Evolutionary conservation across 73 alveolate genomes (phyloP), one percentile per base, ranked within the genome.

Genomic region (Paramecium primaurelia): DNA sequence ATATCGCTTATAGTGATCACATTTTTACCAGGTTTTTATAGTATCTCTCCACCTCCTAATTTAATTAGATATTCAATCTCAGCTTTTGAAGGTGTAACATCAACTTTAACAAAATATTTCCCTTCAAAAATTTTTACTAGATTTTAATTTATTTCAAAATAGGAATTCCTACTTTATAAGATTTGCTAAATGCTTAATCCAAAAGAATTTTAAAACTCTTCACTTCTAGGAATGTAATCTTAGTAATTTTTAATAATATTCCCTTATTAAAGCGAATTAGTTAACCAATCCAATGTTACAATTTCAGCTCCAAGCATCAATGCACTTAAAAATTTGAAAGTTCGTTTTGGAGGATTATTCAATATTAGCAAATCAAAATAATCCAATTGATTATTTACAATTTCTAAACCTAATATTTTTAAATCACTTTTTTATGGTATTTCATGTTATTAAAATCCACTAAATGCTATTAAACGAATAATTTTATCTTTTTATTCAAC

Each of bases 261-360:
- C 5, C 69, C 69, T 54, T 73, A 9, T 73, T 37, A n/a, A 30
- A 73, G 34, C 2, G 87, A 73, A 18, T 37, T 44, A 37, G 28
- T 36, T 8, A 73, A 38, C 87, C 87, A 73, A 37, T 73, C 58
- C 0, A 37, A 36, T 6, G 58, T 73, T 73, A 73, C 87, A 3
- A 73, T 73, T 37, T 73, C 58, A 73, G 87, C 87, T 6, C 87
- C 87, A 12, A 37, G 36, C 87, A 73, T 73, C 36, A 73, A 38
- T 1, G 60, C 87, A 37, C 37, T 20, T 44, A 73, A 73, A 73
- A 73, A 73, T 40, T 73, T 73, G 16, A 73, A 73, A 30, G 87
- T 73, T 40, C 87, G 37, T 73, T 73, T 73, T 11, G 84, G 84
- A 20, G 59, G 60, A 37, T 32, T 22, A 20, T 73, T 73, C 14